Evolutionary conservation across 176 grass and related monocot genomes (phyloP).

Genomic region (Oryza officinalis): DNA sequence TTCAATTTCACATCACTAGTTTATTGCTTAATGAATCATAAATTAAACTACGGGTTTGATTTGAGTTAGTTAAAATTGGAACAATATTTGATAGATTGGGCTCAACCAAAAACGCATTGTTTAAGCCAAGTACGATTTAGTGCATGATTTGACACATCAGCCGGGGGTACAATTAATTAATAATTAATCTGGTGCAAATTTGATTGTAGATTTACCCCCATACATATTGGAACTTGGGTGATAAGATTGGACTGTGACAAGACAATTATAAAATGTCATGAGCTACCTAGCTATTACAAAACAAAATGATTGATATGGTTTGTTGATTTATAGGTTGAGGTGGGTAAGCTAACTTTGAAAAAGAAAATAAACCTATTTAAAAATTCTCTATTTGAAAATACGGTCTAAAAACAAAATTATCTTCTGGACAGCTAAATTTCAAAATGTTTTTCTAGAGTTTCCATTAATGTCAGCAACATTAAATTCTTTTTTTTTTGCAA

Average conservation of each 20-base stretch:
- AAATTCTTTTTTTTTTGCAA: not conserved
- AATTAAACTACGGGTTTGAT: not conserved
- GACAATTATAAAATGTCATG: not conserved
- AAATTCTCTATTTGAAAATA: not conserved
- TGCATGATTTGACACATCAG: not conserved
- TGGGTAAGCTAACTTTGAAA: slow-evolving; percentile 31
- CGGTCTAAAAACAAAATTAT: too few species aligned
- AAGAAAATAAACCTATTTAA: not conserved
- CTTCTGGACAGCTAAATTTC: not conserved
- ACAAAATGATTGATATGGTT: not conserved
- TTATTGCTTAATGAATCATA: not conserved
- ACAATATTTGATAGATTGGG: not conserved
- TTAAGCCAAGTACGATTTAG: not conserved
- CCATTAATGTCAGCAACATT: not conserved
- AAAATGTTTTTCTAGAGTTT: not conserved
- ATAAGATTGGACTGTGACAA: not conserved
- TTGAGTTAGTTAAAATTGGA: not conserved
- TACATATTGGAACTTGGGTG: not conserved
- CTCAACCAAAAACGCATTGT: not conserved
- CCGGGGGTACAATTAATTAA: not conserved
- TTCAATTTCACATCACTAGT: not conserved
- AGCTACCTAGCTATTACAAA: not conserved
- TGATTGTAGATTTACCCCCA: not conserved
- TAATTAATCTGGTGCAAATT: not conserved
- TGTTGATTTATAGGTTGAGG: slow-evolving; percentile 38